These are phyloP conservation scores for Stipa capillata DNA, from an alignment of 176 grass and related monocot species.

Conservation along the genomic window DNA sequence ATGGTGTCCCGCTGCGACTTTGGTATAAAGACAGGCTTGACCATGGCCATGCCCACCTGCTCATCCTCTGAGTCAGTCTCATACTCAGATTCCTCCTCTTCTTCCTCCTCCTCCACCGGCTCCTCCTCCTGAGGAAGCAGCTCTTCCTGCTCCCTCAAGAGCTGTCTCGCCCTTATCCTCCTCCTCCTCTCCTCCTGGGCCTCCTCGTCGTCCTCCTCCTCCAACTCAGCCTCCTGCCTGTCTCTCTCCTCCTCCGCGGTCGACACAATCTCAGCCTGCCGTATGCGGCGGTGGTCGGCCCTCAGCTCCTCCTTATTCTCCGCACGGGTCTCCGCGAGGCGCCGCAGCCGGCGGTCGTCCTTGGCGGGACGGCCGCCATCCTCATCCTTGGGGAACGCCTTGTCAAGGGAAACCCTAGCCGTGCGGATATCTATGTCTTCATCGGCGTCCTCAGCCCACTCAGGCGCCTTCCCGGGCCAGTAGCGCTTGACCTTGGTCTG, in stretches of 20 bases:
- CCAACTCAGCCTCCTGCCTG: slow-evolving; percentile 55
- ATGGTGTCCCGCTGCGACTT: slow-evolving; percentile 93
- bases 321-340: slow-evolving; percentile 44
- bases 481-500: slow-evolving; percentile 98
- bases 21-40: slow-evolving; percentile 91
- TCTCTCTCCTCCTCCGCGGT: slow-evolving; percentile 62
- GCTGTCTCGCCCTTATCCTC: slow-evolving; percentile 60
- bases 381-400: slow-evolving; percentile 60
- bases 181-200: slow-evolving; percentile 77
- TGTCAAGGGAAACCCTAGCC: slow-evolving; percentile 44
- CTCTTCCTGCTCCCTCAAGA: slow-evolving; percentile 72
- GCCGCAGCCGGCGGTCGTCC: slow-evolving; percentile 65
- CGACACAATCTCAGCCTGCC: slow-evolving; percentile 83
- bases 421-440: slow-evolving; percentile 50
- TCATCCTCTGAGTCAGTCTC: slow-evolving; percentile 96
- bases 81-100: slow-evolving; percentile 82
- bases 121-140: slow-evolving; percentile 74
- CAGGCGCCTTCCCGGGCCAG: slow-evolving; percentile 68
- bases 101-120: slow-evolving; percentile 50
- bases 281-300: slow-evolving; percentile 69
- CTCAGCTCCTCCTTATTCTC: slow-evolving; percentile 89
- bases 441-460: slow-evolving; percentile 50
- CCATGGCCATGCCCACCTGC: slow-evolving; percentile 68
- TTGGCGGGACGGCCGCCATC: slow-evolving; percentile 35
- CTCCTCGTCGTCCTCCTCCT: slow-evolving; percentile 89